phyloP scores from a whole-genome alignment of 148 eudicot genomes.

The Gaultheria prostrata region DNA sequence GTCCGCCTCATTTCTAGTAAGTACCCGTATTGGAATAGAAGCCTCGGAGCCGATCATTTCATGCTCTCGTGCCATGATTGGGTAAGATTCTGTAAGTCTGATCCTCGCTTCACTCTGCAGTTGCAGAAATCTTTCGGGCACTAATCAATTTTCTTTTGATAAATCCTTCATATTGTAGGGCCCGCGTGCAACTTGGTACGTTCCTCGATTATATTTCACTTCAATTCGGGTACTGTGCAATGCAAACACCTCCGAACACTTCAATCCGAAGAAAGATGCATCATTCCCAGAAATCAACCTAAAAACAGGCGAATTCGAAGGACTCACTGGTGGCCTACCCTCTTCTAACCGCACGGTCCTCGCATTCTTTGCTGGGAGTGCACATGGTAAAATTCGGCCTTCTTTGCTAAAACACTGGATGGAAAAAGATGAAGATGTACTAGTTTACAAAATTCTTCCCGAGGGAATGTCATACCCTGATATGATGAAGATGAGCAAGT shows the following conservation, averaged over 20 bases:
- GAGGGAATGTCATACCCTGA: slow-evolving; percentile 36
- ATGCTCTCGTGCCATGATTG: not conserved
- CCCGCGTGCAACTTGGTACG: not conserved
- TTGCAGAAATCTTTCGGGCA: not conserved
- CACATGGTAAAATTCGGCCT: slow-evolving; percentile 60
- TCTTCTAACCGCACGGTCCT: slow-evolving; percentile 48
- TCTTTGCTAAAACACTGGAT: slow-evolving; percentile 58
- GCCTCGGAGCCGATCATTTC: not conserved
- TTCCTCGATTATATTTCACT: not conserved
- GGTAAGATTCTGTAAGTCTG: not conserved
- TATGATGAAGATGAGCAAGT: slow-evolving; percentile 69
- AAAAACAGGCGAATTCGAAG: slow-evolving; percentile 29
- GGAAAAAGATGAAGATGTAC: slow-evolving; percentile 49
- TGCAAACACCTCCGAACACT: slow-evolving; percentile 76
- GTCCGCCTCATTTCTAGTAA: not conserved
- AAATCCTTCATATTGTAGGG: not conserved
- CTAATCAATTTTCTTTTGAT: no score
- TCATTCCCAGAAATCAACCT: slow-evolving; percentile 81
- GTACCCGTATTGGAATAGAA: not conserved
- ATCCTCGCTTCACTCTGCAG: not conserved
- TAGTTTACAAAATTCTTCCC: slow-evolving; percentile 46
- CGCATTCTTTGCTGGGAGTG: slow-evolving; percentile 68
- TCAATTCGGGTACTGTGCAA: slow-evolving; percentile 60
- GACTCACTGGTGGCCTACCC: slow-evolving; percentile 27
- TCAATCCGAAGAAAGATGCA: slow-evolving; percentile 73